Conservation (phyloP, 2,329 filamentous ascomycete species). For the Beauveria bassiana region DNA sequence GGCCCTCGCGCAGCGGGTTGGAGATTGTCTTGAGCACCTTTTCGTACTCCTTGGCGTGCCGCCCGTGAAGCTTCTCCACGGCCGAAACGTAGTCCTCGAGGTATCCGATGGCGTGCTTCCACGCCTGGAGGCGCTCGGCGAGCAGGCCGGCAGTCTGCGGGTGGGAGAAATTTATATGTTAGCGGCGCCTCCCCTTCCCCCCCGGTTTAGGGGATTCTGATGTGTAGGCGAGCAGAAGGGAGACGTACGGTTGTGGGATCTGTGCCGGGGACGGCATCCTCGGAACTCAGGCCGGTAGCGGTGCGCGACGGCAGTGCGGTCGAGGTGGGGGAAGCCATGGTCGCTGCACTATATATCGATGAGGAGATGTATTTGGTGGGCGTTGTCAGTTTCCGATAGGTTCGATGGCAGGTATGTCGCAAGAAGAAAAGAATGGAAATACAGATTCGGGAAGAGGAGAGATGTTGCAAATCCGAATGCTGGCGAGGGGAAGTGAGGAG, state of each 20-base stretch:
- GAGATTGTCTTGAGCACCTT: constrained; percentile 89
- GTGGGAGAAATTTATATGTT: neutral
- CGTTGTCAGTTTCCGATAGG: neutral
- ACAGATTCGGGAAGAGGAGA: no score
- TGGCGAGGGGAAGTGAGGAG: no score
- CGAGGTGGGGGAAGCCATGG: constrained; percentile 11
- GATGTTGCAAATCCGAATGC: no score
- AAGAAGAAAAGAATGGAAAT: no score
- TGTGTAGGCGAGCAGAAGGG: neutral
- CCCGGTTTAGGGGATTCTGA: neutral
- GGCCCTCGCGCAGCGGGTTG: constrained; percentile 76
- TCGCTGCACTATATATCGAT: neutral
- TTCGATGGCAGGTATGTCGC: neutral
- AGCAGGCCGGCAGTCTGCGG: constrained; percentile 68
- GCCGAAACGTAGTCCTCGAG: constrained; percentile 83
- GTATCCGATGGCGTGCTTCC: constrained; percentile 90
- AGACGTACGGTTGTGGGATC: constrained; percentile 50
- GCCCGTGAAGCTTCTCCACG: constrained; percentile 78
- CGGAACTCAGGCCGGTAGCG: constrained; percentile 40
- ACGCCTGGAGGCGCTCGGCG: constrained; percentile 80
- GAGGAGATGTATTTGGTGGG: neutral
- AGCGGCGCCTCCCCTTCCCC: neutral
- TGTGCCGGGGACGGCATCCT: constrained; percentile 51
- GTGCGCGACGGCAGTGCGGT: constrained; percentile 37
- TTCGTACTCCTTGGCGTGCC: constrained; percentile 90